phyloP scores from a whole-genome alignment of 139 green algal genomes.

The Chlamydomonas applanata region DNA sequence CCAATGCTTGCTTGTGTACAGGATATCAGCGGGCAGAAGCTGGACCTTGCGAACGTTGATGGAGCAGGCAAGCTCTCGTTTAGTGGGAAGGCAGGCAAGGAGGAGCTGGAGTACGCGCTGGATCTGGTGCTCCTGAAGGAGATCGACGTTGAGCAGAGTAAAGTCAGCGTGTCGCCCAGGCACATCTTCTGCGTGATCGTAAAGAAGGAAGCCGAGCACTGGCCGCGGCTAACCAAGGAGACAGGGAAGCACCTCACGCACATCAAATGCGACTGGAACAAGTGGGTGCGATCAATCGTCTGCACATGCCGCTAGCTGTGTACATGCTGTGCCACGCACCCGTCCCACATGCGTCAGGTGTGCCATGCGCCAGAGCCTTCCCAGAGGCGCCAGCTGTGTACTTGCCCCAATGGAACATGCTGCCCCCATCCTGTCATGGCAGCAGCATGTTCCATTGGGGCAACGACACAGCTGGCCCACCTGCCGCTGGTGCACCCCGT shows the following conservation, averaged over 20 bases:
- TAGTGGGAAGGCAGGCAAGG: conserved; percentile 38
- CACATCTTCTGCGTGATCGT: conserved; percentile 64
- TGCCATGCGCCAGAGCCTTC: too few species aligned
- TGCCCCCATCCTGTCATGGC: too few species aligned
- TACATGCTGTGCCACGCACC: background rate
- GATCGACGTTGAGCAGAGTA: conserved; percentile 62
- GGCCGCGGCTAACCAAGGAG: conserved; percentile 64
- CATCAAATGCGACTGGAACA: conserved; percentile 50
- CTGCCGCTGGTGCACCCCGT: too few species aligned
- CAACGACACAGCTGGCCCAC: too few species aligned
- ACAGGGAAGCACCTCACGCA: conserved; percentile 25
- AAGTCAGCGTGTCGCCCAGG: conserved; percentile 56
- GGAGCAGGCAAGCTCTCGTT: conserved; percentile 56
- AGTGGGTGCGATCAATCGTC: conserved; percentile 17
- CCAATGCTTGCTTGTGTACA: conserved; percentile 16
- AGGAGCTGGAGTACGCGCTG: conserved; percentile 57
- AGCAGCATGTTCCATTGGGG: too few species aligned
- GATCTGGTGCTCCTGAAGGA: conserved; percentile 59
- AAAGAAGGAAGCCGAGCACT: conserved; percentile 65
- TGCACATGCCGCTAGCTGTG: background rate
- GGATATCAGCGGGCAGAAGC: conserved; percentile 54
- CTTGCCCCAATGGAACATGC: too few species aligned
- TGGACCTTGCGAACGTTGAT: conserved; percentile 57
- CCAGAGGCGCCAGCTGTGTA: too few species aligned
- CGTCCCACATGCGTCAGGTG: too few species aligned